These are phyloP conservation scores for Clarkia xantiana DNA, from an alignment of 345 rosid species.

Conservation along the genomic window DNA sequence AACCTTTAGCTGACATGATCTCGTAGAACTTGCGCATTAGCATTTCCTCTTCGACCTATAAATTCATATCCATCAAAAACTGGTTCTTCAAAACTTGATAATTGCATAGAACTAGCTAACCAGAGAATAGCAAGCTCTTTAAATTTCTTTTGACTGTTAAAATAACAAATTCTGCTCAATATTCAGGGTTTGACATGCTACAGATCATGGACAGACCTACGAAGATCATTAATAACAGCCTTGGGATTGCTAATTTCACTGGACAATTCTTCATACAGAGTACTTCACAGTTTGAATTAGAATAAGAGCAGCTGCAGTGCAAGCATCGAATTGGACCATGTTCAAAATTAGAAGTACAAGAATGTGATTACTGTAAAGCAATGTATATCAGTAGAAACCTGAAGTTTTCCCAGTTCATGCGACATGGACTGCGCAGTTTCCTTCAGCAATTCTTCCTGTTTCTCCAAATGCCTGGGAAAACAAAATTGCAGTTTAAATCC, in stretches of 20 bases:
- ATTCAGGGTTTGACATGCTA: too few relatives aligned
- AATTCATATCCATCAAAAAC: neutral
- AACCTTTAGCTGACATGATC: conserved; percentile 31
- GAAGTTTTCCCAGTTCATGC: conserved; percentile 13
- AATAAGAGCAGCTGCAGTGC: neutral
- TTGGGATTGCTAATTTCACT: too few relatives aligned
- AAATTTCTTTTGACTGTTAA: neutral
- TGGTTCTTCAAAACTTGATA: neutral
- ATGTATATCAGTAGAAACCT: conserved; percentile 1
- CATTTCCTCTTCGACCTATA: conserved; percentile 75
- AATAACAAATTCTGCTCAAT: too few relatives aligned
- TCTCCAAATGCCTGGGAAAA: conserved; percentile 11
- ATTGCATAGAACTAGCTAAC: too few relatives aligned
- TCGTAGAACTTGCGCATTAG: conserved; percentile 58
- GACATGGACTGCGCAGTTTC: conserved; percentile 7
- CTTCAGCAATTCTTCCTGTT: conserved; percentile 8
- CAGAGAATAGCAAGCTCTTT: too few relatives aligned
- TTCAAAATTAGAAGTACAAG: neutral
- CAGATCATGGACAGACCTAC: too few relatives aligned
- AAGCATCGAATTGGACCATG: neutral
- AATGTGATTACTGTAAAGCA: neutral
- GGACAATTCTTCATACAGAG: too few relatives aligned
- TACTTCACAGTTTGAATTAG: too few relatives aligned
- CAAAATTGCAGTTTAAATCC: neutral
- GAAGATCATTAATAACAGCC: too few relatives aligned